Conservation (phyloP, 306 rosid genomes). For the Crataegus laevigata region DNA sequence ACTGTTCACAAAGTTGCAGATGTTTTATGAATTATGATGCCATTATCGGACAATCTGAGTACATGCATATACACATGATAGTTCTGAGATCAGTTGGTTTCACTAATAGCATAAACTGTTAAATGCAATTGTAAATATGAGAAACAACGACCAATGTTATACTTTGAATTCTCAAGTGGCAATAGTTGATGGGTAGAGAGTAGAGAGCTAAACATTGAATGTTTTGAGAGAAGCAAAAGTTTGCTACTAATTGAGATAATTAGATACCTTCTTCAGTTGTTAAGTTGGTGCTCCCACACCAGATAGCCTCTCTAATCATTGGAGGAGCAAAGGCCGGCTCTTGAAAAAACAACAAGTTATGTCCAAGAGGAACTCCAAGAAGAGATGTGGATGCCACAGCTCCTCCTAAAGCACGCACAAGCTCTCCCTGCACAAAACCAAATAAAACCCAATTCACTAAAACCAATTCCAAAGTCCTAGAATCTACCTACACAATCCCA, state of each 20-base stretch:
- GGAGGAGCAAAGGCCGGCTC: conserved; percentile 99
- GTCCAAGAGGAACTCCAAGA: conserved; percentile 95
- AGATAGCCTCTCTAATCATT: conserved; percentile 89
- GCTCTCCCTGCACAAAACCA: conserved; percentile 55
- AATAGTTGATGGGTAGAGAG: neutral
- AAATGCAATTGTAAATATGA: neutral
- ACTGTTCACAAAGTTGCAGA: no score
- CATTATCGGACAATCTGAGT: no score
- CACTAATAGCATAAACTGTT: neutral
- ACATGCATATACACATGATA: neutral
- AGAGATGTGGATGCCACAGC: conserved; percentile 69
- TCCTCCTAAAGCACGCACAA: conserved; percentile 91
- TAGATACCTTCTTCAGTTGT: conserved; percentile 80
- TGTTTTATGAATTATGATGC: no score
- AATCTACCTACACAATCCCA: neutral
- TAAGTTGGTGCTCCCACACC: conserved; percentile 96
- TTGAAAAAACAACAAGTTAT: conserved; percentile 91
- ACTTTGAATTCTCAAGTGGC: neutral
- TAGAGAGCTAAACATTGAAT: neutral
- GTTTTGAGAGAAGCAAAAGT: neutral
- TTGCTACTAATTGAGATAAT: neutral
- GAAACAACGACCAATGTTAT: neutral
- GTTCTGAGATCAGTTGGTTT: neutral
- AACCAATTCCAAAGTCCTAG: neutral
- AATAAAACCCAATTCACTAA: neutral